These are phyloP conservation scores for Sphagnum tenellum DNA, from an alignment of 225 moss, liverwort and hornwort genomes.

Conservation along the genomic window DNA sequence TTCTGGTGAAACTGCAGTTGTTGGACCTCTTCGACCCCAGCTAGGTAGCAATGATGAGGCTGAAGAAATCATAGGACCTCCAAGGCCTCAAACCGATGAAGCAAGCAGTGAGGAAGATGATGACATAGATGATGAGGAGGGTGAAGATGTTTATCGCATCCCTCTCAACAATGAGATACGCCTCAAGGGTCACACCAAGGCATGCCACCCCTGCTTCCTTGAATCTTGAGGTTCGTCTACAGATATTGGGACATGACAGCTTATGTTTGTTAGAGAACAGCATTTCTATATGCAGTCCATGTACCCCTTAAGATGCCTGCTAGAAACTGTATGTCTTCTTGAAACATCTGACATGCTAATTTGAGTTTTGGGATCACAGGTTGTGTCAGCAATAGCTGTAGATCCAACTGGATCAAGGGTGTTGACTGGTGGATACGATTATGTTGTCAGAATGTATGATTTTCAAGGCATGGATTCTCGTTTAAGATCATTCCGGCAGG, in stretches of 20 bases:
- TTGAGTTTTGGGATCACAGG: slow-evolving; percentile 26
- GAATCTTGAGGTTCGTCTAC: slow-evolving; percentile 25
- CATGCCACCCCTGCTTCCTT: slow-evolving; percentile 33
- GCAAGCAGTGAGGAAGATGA: slow-evolving; percentile 32
- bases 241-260: not conserved
- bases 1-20: slow-evolving; percentile 14
- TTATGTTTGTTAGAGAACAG: too few relatives aligned
- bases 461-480: slow-evolving; percentile 98
- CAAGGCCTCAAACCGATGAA: slow-evolving; percentile 17
- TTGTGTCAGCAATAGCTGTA: slow-evolving; percentile 84
- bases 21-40: slow-evolving; percentile 24
- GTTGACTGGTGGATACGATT: slow-evolving; percentile 88
- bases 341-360: too few relatives aligned
- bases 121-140: slow-evolving; percentile 47
- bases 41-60: slow-evolving; percentile 11
- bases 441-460: slow-evolving; percentile 82
- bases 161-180: slow-evolving; percentile 85
- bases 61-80: slow-evolving; percentile 40
- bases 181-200: slow-evolving; percentile 89
- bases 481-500: slow-evolving; percentile 86
- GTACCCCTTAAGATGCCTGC: not conserved
- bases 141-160: slow-evolving; percentile 61
- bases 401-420: slow-evolving; percentile 99
- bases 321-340: not conserved
- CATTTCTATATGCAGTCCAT: too few relatives aligned